These are phyloP conservation scores for Trichoderma asperellum DNA, from an alignment of 2,329 filamentous ascomycete species.

Conservation along the genomic window DNA sequence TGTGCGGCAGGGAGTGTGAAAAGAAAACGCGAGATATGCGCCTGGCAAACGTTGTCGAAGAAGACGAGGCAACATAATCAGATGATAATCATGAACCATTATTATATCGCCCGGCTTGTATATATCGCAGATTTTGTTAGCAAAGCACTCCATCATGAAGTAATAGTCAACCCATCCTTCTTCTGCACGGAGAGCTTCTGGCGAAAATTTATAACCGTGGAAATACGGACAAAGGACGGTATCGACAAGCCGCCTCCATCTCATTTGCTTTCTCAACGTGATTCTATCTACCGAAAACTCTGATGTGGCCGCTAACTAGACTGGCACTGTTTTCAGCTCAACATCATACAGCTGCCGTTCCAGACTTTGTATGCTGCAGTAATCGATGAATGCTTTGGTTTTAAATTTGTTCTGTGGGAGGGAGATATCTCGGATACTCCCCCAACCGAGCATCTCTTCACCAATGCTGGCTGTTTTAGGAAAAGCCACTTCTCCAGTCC, in stretches of 20 bases:
- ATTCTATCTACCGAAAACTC: slow-evolving; percentile 58
- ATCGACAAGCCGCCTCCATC: slow-evolving; percentile 89
- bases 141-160: slow-evolving; percentile 87
- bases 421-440: neutral
- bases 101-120: slow-evolving; percentile 93
- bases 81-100: slow-evolving; percentile 90
- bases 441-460: neutral
- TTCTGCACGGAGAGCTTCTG: slow-evolving; percentile 78
- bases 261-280: slow-evolving; percentile 74
- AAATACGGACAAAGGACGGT: slow-evolving; percentile 91
- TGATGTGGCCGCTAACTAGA: slow-evolving; percentile 81
- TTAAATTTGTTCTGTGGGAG: too few relatives aligned
- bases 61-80: slow-evolving; percentile 84
- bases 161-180: slow-evolving; percentile 92
- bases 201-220: slow-evolving; percentile 90
- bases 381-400: slow-evolving; percentile 42
- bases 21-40: slow-evolving; percentile 90
- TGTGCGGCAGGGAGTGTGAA: slow-evolving; percentile 91
- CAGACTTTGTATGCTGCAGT: slow-evolving; percentile 62
- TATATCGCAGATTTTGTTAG: slow-evolving; percentile 80
- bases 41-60: slow-evolving; percentile 81
- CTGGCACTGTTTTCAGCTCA: slow-evolving; percentile 77
- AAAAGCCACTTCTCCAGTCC: slow-evolving; percentile 78
- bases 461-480: neutral
- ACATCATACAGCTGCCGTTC: slow-evolving; percentile 74